These are phyloP conservation scores for Nothophoma quercina DNA, from an alignment of 2,329 filamentous ascomycete species.

Conservation along the genomic window DNA sequence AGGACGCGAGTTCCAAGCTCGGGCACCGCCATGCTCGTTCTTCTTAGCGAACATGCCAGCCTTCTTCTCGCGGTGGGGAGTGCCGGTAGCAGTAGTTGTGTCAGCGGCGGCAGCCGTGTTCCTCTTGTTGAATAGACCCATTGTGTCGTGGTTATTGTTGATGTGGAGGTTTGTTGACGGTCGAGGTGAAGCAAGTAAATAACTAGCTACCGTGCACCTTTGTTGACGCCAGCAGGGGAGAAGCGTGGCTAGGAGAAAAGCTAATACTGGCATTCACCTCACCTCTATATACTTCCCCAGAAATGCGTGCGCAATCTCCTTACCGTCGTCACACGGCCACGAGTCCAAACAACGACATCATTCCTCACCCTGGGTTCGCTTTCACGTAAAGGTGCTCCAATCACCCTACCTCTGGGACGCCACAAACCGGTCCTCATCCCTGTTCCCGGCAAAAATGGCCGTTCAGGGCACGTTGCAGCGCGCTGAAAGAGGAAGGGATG, in stretches of 20 bases:
- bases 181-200: conserved; percentile 12
- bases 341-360: conserved; percentile 22
- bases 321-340: conserved; percentile 12
- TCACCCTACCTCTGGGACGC: conserved; percentile 21
- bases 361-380: conserved; percentile 18
- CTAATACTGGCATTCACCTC: not conserved
- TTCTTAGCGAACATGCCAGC: conserved; percentile 35
- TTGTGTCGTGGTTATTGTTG: conserved; percentile 26
- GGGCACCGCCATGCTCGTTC: conserved; percentile 20
- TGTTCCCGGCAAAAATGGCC: conserved; percentile 20
- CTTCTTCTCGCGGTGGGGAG: conserved; percentile 38
- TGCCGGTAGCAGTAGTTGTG: conserved; percentile 44
- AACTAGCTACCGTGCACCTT: conserved; percentile 9
- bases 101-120: conserved; percentile 44
- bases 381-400: conserved; percentile 14
- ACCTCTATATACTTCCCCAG: conserved; percentile 12
- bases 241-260: conserved; percentile 2
- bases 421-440: conserved; percentile 42
- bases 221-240: not conserved
- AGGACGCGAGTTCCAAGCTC: conserved; percentile 52
- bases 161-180: not conserved
- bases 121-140: conserved; percentile 52
- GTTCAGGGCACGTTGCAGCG: conserved; percentile 6
- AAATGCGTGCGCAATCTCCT: not conserved
- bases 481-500: conserved; percentile 13